Base-by-base conservation (phyloP, 345 rosid species). In the Eucalyptus regnans region DNA sequence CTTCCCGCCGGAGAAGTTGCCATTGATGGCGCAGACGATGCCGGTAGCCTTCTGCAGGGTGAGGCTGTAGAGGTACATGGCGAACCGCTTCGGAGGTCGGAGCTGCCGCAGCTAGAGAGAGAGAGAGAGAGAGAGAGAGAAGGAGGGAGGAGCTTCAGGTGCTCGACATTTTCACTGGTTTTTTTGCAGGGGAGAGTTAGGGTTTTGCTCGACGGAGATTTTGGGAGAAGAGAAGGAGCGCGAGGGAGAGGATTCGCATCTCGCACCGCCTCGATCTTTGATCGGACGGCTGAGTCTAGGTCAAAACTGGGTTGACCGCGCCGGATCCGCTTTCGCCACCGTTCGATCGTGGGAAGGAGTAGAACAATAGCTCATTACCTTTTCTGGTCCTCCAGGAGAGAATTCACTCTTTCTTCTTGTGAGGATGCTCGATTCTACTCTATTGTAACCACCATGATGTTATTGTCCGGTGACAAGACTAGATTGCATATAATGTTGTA, bases 21-120 rank as follows among this genome's bases (percentile, higher is more conserved):
- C 99, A 62, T 96, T 98, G 84, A 97, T 95, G 23, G 99, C 99
- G 92, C 93, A 91, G 33, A 93, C 91, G 86, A 98, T 92, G 91
- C 99, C 99, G 16, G 98, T 98, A 89, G 99, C 95, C 85, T 96
- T 98, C 41, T 98, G 99, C 41, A 98, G 97, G 18, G 99, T 97
- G 60, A 98, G 96, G 88, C 94, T 96, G 94, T 98, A 98, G 58
- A 98, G 97, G 90, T 97, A 98, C 99, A 98, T 97, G 89, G 89
- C 41, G 87, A 54, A 86, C 27, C n/a, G 25, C 13, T 41, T 41
- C 43, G 12, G 23, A 68, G 22, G 44, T 33, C 80, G 9, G 83
- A 76, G 46, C 44, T 68, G 80, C 52, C 3, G 54, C 54, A 51
- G 1, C 60, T 54, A 54, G 60, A 54, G 25, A 56, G 60, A 20